Base-by-base conservation (phyloP, 2,329 filamentous ascomycete species). In the Claviceps fusiformis region DNA sequence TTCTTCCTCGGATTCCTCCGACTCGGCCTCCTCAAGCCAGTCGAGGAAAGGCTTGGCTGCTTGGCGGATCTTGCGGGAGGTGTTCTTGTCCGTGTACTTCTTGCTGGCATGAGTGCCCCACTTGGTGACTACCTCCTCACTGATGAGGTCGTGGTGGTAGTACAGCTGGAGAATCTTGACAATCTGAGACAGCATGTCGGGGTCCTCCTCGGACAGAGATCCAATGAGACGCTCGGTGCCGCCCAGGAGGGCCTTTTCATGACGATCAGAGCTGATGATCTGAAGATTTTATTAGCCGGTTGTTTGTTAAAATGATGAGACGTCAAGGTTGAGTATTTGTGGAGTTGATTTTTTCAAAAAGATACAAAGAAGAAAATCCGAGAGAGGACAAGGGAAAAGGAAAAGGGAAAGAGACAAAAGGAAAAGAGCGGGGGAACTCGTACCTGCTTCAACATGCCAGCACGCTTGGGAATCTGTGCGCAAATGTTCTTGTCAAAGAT, bases 21-120 rank as follows among this genome's bases (percentile, higher is more conserved):
- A 83, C 70, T 91, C 87, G 54, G 91, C 91, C 71, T 87, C 89
- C 63, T 89, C 82, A 56, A 97, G 89, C 92, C 91, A 97, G 64
- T 84, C 87, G 66, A 96, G 79, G 81, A 98, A 98, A 60, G 88
- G 85, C 76, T 95, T 87, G 54, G 93, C 90, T 61, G 89, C 87
- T 78, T 95, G 92, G 75, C 91, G 89, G 59, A 97, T 90, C 80
- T 95, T 95, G 79, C 90, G 92, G 75, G 89, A 95, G 58, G 84
- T 91, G 57, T 85, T 69, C 58, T 95, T 73, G 69, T 97, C 92
- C 63, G 95, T 88, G 70, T 97, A 97, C 77, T 96, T 96, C 85
- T 95, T 96, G 82, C 89, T 95, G 57, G 92, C 90, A 79, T 93
- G 95, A 68, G 81, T 80, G 61, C 91, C 92, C 92, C 93, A 98